Percentiles rank a stretch among this genome's conserved stretches.
These are phyloP conservation scores for Saccharomycopsis sp. DNA, from an alignment of 805 yeast genomes.

Conservation along the genomic window DNA sequence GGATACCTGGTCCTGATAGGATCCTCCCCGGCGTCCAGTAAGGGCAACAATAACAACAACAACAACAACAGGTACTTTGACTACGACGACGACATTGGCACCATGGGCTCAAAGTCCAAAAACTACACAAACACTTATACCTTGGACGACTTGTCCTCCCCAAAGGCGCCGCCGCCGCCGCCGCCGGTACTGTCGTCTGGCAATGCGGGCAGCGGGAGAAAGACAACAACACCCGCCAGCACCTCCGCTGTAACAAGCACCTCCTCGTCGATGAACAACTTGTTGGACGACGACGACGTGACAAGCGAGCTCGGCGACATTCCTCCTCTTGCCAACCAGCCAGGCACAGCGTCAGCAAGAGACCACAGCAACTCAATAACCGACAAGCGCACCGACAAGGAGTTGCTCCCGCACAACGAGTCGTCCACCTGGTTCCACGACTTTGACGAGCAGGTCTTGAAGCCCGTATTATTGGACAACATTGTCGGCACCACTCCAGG, in stretches of 20 bases:
- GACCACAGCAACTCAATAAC: constrained; percentile 1
- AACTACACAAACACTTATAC: not conserved
- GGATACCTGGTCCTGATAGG: not conserved
- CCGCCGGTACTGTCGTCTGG: too few species aligned
- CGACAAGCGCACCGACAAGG: not conserved
- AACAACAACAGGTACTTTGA: constrained; percentile 13
- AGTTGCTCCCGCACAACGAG: constrained; percentile 34
- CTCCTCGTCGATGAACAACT: too few species aligned
- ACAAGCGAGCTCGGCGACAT: constrained; percentile 14
- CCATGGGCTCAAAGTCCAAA: not conserved
- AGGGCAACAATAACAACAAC: not conserved
- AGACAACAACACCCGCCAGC: too few species aligned
- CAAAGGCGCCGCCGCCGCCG: too few species aligned
- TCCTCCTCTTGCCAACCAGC: constrained; percentile 19
- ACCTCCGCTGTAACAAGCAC: too few species aligned
- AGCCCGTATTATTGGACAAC: constrained; percentile 79
- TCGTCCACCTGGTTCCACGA: constrained; percentile 86
- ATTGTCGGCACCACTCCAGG: too few species aligned
- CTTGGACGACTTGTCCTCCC: constrained; percentile 8
- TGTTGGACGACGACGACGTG: constrained; percentile 12
- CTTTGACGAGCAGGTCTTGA: constrained; percentile 88
- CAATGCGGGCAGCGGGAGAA: not conserved
- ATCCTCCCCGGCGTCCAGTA: not conserved
- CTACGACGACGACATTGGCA: not conserved
- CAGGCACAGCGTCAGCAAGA: not conserved